A percentile compares a stretch with the other conserved stretches of the same genome.
phyloP scores from a whole-genome alignment of 768 basidiomycete species.

The Sporobolomyces roseus region DNA sequence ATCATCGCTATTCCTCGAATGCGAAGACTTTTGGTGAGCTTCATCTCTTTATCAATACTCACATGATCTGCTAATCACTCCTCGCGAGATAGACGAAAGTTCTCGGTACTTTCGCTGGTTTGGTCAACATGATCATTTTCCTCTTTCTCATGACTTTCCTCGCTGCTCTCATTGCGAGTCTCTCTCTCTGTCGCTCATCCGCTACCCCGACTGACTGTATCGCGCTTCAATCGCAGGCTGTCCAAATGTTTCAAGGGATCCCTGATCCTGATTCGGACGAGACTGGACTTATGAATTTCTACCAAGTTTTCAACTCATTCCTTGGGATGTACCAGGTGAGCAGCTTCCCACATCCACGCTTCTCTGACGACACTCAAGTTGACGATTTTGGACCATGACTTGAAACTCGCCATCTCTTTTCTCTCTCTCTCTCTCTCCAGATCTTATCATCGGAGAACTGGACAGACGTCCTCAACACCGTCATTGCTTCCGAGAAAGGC shows the following conservation, averaged over 20 bases:
- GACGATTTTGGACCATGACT: not conserved
- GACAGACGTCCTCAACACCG: constrained; percentile 67
- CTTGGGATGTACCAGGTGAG: constrained; percentile 67
- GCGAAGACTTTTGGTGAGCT: constrained; percentile 73
- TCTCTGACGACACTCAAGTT: not conserved
- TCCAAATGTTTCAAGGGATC: constrained; percentile 79
- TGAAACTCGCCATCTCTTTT: no score
- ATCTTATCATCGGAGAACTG: constrained; percentile 93
- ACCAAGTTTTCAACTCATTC: constrained; percentile 77
- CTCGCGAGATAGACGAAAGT: constrained; percentile 63
- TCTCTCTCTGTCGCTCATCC: not conserved
- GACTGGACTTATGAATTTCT: constrained; percentile 62
- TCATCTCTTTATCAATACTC: not conserved
- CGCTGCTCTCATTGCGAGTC: constrained; percentile 64
- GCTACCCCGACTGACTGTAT: not conserved
- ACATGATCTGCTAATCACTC: not conserved
- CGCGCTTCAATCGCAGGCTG: constrained; percentile 50
- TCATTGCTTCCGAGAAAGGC: constrained; percentile 60
- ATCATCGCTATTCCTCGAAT: constrained; percentile 85
- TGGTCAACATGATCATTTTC: constrained; percentile 87
- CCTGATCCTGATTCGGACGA: constrained; percentile 48
- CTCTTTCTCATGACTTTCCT: constrained; percentile 81
- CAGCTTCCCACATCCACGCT: not conserved
- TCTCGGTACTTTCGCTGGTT: constrained; percentile 85
- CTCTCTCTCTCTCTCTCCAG: no score